phyloP scores from a whole-genome alignment of 805 yeast species.

The Grigorovia yakushimaensis region DNA sequence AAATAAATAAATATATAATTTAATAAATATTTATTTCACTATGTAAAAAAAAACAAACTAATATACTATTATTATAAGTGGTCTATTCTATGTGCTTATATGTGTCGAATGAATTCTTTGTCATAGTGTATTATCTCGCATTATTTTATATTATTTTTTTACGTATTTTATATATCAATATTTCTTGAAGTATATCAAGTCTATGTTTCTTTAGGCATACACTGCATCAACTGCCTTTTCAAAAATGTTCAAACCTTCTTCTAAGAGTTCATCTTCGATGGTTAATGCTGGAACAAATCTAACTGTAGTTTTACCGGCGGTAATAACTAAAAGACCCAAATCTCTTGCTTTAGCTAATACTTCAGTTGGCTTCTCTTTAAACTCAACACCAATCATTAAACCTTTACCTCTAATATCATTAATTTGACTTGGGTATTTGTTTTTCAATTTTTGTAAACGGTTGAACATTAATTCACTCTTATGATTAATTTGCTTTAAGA shows the following conservation, averaged over 20 bases:
- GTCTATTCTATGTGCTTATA: no score
- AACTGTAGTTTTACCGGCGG: conserved; percentile 87
- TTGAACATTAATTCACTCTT: conserved; percentile 50
- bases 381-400: conserved; percentile 74
- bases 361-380: conserved; percentile 49
- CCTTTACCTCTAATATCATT: conserved; percentile 81
- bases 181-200: not conserved
- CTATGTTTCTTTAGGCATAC: conserved; percentile 7
- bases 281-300: conserved; percentile 90
- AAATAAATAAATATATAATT: no score
- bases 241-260: conserved; percentile 63
- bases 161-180: not conserved
- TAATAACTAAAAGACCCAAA: conserved; percentile 71
- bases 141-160: not conserved
- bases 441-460: conserved; percentile 41
- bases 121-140: no score
- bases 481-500: conserved; percentile 48
- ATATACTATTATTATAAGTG: no score
- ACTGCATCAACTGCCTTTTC: conserved; percentile 30
- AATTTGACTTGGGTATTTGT: conserved; percentile 51
- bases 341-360: conserved; percentile 66
- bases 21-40: not conserved
- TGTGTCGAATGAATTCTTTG: no score
- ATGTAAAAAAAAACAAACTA: not conserved
- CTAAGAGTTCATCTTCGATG: conserved; percentile 58